Evolutionary conservation across 2,329 filamentous ascomycete genomes (phyloP).

Genomic region (Penicillium occitanis): DNA sequence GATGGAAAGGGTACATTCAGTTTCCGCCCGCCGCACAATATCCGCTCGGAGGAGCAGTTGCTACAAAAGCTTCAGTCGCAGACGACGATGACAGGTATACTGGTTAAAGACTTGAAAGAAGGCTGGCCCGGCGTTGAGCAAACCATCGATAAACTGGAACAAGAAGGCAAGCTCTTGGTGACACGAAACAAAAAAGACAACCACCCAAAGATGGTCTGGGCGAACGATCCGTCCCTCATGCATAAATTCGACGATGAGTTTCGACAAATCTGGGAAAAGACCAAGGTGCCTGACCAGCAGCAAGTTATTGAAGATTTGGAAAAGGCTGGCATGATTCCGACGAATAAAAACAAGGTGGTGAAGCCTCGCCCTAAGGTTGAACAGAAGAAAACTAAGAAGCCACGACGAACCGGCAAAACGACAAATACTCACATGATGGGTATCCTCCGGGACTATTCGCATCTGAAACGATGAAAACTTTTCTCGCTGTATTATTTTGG

Average conservation of each 20-base stretch:
- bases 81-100: conserved; percentile 75
- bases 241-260: conserved; percentile 80
- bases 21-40: conserved; percentile 81
- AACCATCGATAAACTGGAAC: conserved; percentile 74
- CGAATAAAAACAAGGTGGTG: conserved; percentile 72
- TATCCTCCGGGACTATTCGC: conserved; percentile 72
- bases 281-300: conserved; percentile 71
- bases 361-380: conserved; percentile 56
- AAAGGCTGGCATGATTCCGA: conserved; percentile 77
- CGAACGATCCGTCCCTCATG: conserved; percentile 76
- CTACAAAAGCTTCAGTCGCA: conserved; percentile 78
- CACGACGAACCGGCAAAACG: conserved; percentile 72
- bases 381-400: conserved; percentile 73
- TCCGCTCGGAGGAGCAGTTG: conserved; percentile 73
- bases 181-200: conserved; percentile 91
- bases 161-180: conserved; percentile 75
- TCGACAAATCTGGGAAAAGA: conserved; percentile 76
- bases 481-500: not conserved
- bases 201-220: conserved; percentile 81
- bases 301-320: conserved; percentile 76
- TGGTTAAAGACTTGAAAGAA: conserved; percentile 89
- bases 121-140: conserved; percentile 87
- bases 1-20: conserved; percentile 73
- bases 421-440: conserved; percentile 86
- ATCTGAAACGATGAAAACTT: conserved; percentile 40